Evolutionary conservation across 2,329 filamentous ascomycete genomes (phyloP).

Genomic region (Colletotrichum destructivum): DNA sequence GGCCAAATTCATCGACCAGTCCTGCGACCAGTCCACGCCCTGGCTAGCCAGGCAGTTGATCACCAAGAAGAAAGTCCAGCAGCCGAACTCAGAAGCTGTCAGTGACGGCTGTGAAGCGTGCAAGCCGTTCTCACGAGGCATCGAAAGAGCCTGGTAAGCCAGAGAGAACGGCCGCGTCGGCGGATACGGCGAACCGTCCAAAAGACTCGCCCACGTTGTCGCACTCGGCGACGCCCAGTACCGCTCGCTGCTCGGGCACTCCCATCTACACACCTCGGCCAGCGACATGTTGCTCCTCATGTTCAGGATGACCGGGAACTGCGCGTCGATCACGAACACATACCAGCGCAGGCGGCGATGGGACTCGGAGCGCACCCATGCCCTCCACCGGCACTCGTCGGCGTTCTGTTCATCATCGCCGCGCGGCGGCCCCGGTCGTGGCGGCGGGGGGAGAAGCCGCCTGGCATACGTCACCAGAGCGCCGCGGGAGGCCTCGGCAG

Average conservation of each 20-base stretch:
- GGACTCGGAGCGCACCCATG: slow-evolving; percentile 6
- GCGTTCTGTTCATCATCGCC: background rate
- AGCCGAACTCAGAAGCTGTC: background rate
- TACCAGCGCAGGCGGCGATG: slow-evolving; percentile 23
- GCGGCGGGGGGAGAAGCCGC: background rate
- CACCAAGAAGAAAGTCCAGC: slow-evolving; percentile 18
- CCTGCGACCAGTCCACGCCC: slow-evolving; percentile 24
- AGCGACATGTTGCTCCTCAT: slow-evolving; percentile 23
- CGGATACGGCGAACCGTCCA: background rate
- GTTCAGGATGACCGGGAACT: slow-evolving; percentile 27
- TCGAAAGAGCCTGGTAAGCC: background rate
- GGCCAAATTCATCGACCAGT: background rate
- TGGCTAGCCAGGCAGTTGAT: slow-evolving; percentile 17
- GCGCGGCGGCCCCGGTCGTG: background rate
- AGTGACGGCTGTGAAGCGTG: background rate
- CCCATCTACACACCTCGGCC: slow-evolving; percentile 19
- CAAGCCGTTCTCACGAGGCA: background rate
- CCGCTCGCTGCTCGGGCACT: slow-evolving; percentile 12
- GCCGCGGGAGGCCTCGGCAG: slow-evolving; percentile 24
- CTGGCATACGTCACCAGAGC: slow-evolving; percentile 23
- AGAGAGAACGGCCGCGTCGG: background rate
- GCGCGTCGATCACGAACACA: slow-evolving; percentile 29
- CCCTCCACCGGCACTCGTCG: background rate
- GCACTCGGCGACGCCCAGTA: slow-evolving; percentile 4
- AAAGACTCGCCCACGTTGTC: background rate